phyloP scores from a whole-genome alignment of 345 rosid genomes.

The Pugionium cornutum region DNA sequence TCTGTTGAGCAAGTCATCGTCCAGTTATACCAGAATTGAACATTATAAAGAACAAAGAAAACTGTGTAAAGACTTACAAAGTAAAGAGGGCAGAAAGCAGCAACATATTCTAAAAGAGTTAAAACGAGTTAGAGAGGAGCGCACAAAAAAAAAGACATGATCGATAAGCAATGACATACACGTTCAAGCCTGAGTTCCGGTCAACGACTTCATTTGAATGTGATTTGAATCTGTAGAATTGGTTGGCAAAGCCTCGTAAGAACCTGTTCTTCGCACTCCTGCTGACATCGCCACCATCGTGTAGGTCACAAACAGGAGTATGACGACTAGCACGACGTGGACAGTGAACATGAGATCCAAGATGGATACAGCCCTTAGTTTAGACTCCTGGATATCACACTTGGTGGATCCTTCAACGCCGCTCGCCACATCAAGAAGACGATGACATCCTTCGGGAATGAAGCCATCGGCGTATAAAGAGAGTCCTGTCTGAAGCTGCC shows the following conservation, averaged over 20 bases:
- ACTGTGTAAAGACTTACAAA: conserved; percentile 5
- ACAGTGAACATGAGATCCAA: conserved; percentile 75
- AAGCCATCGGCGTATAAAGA: conserved; percentile 81
- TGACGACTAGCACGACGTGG: conserved; percentile 65
- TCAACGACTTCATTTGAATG: conserved; percentile 84
- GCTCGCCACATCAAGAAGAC: conserved; percentile 64
- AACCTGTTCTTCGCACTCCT: conserved; percentile 58
- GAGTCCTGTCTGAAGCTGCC: conserved; percentile 88
- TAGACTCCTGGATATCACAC: conserved; percentile 77
- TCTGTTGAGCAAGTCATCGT: conserved; percentile 13
- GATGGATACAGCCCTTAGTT: conserved; percentile 75
- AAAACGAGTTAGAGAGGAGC: neutral
- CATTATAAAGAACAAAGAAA: conserved; percentile 8
- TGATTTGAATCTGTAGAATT: conserved; percentile 48
- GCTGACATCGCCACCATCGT: conserved; percentile 55
- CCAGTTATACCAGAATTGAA: conserved; percentile 1
- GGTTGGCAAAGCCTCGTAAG: conserved; percentile 80
- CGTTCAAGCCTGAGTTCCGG: conserved; percentile 76
- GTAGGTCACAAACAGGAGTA: conserved; percentile 54
- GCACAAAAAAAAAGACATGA: conserved; percentile 1
- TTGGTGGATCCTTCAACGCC: conserved; percentile 87
- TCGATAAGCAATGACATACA: conserved; percentile 1
- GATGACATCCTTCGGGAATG: conserved; percentile 88
- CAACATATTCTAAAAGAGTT: conserved; percentile 13
- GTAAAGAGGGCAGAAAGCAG: neutral